These are phyloP conservation scores for Zasmidium citrigriseum DNA, from an alignment of 2,329 filamentous ascomycete species.

Conservation along the genomic window DNA sequence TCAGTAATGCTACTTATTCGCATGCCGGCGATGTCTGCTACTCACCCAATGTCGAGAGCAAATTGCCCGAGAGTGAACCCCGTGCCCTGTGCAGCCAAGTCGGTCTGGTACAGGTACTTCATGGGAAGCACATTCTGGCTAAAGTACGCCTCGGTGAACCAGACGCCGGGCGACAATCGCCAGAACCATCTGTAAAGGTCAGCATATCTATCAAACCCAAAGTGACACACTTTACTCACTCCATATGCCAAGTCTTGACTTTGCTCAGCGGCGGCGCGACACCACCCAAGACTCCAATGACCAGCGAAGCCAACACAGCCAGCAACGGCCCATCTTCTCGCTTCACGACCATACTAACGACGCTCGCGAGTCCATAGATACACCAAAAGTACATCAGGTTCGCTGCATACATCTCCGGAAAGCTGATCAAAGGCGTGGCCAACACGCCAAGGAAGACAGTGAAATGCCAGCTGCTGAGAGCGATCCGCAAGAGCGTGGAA, in stretches of 20 bases:
- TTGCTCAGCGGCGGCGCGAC: conserved; percentile 53
- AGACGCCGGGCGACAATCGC: conserved; percentile 56
- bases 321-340: conserved; percentile 60
- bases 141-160: conserved; percentile 60
- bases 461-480: conserved; percentile 57
- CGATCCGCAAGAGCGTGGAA: conserved; percentile 54
- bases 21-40: not conserved
- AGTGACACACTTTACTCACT: conserved; percentile 30
- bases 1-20: not conserved
- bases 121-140: conserved; percentile 53
- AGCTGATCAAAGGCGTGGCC: conserved; percentile 53
- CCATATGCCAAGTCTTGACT: conserved; percentile 55
- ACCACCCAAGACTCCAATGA: conserved; percentile 57
- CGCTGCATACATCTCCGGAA: conserved; percentile 49
- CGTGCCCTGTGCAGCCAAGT: conserved; percentile 45
- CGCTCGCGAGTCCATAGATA: conserved; percentile 58
- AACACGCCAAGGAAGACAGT: conserved; percentile 54
- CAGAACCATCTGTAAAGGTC: conserved; percentile 47
- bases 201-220: not conserved
- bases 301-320: conserved; percentile 56
- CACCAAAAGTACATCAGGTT: conserved; percentile 61
- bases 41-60: conserved; percentile 41
- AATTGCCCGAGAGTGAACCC: conserved; percentile 52
- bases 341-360: conserved; percentile 56
- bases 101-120: conserved; percentile 53